Evolutionary conservation across 441 rosid species (phyloP), one percentile per base, ranked within the genome.

Genomic region (Erodium texanum): DNA sequence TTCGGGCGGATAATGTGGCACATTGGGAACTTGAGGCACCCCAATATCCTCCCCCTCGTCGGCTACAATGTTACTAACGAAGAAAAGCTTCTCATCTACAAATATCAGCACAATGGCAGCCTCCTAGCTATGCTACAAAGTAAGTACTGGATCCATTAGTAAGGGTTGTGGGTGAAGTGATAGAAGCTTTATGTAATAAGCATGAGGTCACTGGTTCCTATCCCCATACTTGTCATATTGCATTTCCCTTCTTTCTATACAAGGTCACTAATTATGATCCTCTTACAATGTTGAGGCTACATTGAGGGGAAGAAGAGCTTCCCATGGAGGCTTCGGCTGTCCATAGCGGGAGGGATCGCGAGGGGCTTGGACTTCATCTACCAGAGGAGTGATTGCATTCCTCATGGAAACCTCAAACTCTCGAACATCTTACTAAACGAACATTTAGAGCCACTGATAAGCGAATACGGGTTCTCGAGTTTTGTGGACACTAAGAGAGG

Each of bases 341-440:
- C 76, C 11, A 78, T 85, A 68, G 86, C 82, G 9, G 66, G 58
- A 1, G 83, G 92, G 11, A 79, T 85, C 9, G 87, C 86, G 3
- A 78, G 70, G 71, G 92, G 87, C 16, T 66, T 87, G 70, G 83
- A 81, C 41, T 80, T 69, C 76, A 81, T 87, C 0, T 69, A 82
- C 45, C 84, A 77, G 76, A 82, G 78, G 24, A 24, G 14, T n/a
- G 68, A 81, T 50, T 58, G 27, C 62, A 77, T 80, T 41, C 80
- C 87, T 10, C 88, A 82, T 66, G 89, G 88, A 45, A 87, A 87
- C 68, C 80, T 87, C 32, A 87, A 85, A 76, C 87, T 78, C 12
- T 85, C 89, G 36, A 87, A 85, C 65, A 84, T 87, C 68, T 36
- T 83, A 43, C 1, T 85, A 61, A 73, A 71, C 0, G 82, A 83